Conservation (phyloP, 2,329 filamentous ascomycete species). For the Xylariales sp. region DNA sequence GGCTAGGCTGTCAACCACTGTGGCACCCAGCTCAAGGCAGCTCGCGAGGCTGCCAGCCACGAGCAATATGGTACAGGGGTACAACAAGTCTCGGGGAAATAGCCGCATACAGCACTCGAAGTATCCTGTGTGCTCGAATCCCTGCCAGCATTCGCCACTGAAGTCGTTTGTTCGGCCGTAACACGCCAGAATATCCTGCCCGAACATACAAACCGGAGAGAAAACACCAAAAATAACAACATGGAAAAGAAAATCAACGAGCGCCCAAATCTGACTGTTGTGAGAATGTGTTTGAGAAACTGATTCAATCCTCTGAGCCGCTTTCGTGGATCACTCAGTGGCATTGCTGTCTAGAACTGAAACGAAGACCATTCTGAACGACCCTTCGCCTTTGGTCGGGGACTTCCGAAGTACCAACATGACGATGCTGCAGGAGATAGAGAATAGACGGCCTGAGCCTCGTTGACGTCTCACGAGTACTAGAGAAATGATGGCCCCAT, state of each 20-base stretch:
- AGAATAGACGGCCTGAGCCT: not conserved
- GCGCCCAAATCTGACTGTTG: not conserved
- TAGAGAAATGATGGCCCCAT: not conserved
- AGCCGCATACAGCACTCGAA: not conserved
- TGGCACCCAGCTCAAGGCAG: not conserved
- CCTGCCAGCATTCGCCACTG: not conserved
- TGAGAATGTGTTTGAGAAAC: slow-evolving; percentile 1
- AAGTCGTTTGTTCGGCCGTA: not conserved
- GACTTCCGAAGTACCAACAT: not conserved
- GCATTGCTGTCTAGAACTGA: not conserved
- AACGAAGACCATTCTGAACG: not conserved
- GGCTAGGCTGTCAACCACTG: not conserved
- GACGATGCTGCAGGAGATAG: too few relatives aligned
- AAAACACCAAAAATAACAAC: slow-evolving; percentile 5
- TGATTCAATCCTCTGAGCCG: not conserved
- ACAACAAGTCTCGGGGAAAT: not conserved
- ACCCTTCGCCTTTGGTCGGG: not conserved
- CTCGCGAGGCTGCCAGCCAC: not conserved
- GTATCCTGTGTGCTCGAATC: too few relatives aligned
- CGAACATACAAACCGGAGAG: not conserved
- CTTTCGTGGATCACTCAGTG: not conserved
- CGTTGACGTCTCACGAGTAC: not conserved
- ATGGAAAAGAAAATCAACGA: not conserved
- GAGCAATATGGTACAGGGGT: not conserved
- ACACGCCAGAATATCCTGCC: not conserved